phyloP scores from a whole-genome alignment of 495 filamentous ascomycete genomes.

The Lasiosphaeriaceae sp. region DNA sequence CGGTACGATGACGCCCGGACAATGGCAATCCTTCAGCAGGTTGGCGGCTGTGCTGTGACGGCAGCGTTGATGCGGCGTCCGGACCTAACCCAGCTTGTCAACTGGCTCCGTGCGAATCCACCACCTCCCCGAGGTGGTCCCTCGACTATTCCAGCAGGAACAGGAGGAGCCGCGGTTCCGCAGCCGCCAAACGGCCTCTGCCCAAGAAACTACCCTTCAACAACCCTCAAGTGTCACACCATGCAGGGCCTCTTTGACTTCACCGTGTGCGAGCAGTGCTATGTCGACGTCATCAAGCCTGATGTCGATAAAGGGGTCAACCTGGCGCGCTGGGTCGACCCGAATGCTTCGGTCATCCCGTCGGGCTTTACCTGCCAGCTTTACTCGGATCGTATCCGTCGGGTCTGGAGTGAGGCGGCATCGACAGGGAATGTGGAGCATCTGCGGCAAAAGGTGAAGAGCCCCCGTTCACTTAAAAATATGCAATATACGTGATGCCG shows the following conservation, averaged over 20 bases:
- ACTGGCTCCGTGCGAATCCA: slow-evolving; percentile 8
- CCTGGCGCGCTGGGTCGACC: slow-evolving; percentile 2
- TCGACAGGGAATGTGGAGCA: slow-evolving; percentile 7
- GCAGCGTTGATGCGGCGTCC: slow-evolving; percentile 1
- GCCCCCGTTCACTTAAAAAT: too few relatives aligned
- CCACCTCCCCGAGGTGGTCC: slow-evolving; percentile 2
- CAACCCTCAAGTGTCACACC: slow-evolving; percentile 8
- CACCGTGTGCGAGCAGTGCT: slow-evolving; percentile 13
- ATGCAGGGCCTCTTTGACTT: slow-evolving; percentile 11
- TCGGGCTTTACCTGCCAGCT: slow-evolving; percentile 12
- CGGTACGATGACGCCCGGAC: slow-evolving; percentile 11
- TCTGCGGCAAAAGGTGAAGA: slow-evolving; percentile 3
- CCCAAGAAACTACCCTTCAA: slow-evolving; percentile 2
- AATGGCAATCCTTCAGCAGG: neutral
- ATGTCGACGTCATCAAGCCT: neutral
- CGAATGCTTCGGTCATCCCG: neutral
- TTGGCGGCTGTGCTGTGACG: slow-evolving; percentile 1
- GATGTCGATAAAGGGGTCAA: slow-evolving; percentile 1
- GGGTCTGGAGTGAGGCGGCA: slow-evolving; percentile 10
- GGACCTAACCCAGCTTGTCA: slow-evolving; percentile 1
- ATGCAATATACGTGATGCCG: too few relatives aligned
- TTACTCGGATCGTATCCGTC: slow-evolving; percentile 11
- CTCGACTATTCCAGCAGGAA: neutral
- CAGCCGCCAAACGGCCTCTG: slow-evolving; percentile 2
- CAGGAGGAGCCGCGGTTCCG: neutral